Base-by-base conservation (phyloP, 1,284 basidiomycete genomes). In the Exobasidium rhododendri region DNA sequence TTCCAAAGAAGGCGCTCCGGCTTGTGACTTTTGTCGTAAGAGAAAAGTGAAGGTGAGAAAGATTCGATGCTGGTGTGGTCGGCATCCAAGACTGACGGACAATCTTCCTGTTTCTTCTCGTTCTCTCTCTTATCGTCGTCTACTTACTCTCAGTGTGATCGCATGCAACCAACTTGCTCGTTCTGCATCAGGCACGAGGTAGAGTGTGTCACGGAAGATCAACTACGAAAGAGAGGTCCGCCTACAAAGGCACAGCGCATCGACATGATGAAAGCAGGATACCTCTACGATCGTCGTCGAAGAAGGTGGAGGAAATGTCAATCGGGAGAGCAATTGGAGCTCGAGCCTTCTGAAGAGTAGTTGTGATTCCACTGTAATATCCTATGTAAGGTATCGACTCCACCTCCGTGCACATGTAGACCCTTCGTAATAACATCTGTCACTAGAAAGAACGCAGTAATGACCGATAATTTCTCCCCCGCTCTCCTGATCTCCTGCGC, bases 21-120 rank as follows among this genome's bases (percentile, higher is more conserved):
- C 47, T 24, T 50, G 47, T 31, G 47, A 50, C 20, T 50, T 50
- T 20, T 50, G 47, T 31, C 47, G 47, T 26, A 50, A 50, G 47
- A 7, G 47, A 7, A 50, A 50, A 31, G 29, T 50, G 17, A 40
- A 40, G 35, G 35, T 40, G 35, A 40, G 35, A 40, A n/a, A n/a
- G n/a, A n/a, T n/a, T n/a, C n/a, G n/a, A n/a, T n/a, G n/a, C n/a
- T n/a, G n/a, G n/a, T n/a, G n/a, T n/a, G n/a, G n/a, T n/a, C n/a
- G n/a, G n/a, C n/a, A n/a, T n/a, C n/a, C n/a, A n/a, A n/a, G n/a
- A n/a, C n/a, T n/a, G n/a, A n/a, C n/a, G n/a, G n/a, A n/a, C n/a
- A n/a, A n/a, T n/a, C n/a, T n/a, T n/a, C n/a, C n/a, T n/a, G n/a
- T n/a, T n/a, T n/a, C n/a, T n/a, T n/a, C n/a, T n/a, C n/a, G n/a